Evolutionary conservation across 2,329 filamentous ascomycete genomes (phyloP), one percentile per base, ranked within the genome.

Genomic region (Xylaria hypoxylon): DNA sequence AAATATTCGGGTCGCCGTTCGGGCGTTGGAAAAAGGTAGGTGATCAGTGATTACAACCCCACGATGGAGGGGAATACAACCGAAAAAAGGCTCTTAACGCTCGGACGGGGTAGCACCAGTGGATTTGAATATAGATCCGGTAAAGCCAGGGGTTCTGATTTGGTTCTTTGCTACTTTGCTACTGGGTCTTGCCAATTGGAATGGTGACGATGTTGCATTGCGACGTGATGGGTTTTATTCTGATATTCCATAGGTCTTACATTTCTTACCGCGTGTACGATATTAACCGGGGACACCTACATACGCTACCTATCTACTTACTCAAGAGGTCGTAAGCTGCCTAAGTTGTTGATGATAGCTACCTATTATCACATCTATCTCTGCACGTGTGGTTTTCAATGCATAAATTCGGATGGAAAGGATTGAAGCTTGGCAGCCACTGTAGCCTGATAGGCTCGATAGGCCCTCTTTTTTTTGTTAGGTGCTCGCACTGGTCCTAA

Each of bases 181-280:
- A 4, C 13, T n/a, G n/a, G 15, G 52, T 58, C 28, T 44, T 58
- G 50, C 59, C 45, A 51, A 61, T 59, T 68, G 59, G 60, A 57
- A 63, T 28, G 62, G 51, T 61, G 56, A 45, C 24, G 31, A 28
- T 35, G 35, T 40, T 31, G 48, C 40, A 57, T 64, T 69, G 60
- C 45, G 47, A 59, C 64, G 50, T 48, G 50, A 56, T 44, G 40
- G 52, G 38, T 24, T 48, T 13, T 44, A 31, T 48, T 38, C 22
- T 42, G 11, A 51, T 40, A 44, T 47, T 59, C 55, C 22, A 48
- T 44, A 26, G 56, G 31, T 40, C 31, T 35, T 38, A 62, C n/a
- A 42, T 15, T 28, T 40, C 28, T 22, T n/a, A 51, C n/a, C n/a
- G n/a, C n/a, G n/a, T 51, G 48, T 33, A 33, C 35, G 33, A 42